Evolutionary conservation across 345 rosid species (phyloP), one percentile per base, ranked within the genome.

Genomic region (Ceriops zippeliana): DNA sequence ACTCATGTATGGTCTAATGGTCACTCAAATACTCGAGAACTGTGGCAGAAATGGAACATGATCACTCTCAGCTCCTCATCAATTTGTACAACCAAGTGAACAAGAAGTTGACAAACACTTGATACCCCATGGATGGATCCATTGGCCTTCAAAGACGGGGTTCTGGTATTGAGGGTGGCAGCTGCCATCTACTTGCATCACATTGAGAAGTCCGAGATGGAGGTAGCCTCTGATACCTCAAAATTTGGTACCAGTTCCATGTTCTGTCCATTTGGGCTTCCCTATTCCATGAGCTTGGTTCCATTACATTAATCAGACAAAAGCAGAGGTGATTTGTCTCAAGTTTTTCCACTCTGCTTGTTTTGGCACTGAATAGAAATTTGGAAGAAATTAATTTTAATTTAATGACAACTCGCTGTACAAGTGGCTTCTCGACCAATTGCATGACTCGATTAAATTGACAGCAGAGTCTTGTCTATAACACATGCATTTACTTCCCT

Each of bases 1-100:
- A 10, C 81, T 42, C 82, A 76, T 2, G 35, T 80, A 13, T 83
- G 86, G 86, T 26, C 38, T 53, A 13, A 0, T 83, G 87, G 87
- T 74, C 73, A 10, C 67, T 83, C 28, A 57, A 72, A 62, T 31
- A 47, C 31, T 27, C 75, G 0, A 78, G 78, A 71, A 21, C 81
- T 24, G 42, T 81, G 26, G 72, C 53, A 26, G 58, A 9, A 70
- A 57, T 83, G 70, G 85, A 83, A 62, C 66, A 67, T n/a, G 75
- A 81, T 37, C 68, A 81, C 60, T 47, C 76, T 38, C 1, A 19
- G 5, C 59, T 69, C 65, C 5, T 69, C 21, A 16, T 28, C 69
- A 72, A 78, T 16, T 57, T 79, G 47, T 61, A 22, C 0, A 54
- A n/a, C 26, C 73, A 67, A 74, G 67, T 78, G 59, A 66, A 11